Base-by-base conservation (phyloP, 2,329 filamentous ascomycete species). In the Monosporascus ibericus region DNA sequence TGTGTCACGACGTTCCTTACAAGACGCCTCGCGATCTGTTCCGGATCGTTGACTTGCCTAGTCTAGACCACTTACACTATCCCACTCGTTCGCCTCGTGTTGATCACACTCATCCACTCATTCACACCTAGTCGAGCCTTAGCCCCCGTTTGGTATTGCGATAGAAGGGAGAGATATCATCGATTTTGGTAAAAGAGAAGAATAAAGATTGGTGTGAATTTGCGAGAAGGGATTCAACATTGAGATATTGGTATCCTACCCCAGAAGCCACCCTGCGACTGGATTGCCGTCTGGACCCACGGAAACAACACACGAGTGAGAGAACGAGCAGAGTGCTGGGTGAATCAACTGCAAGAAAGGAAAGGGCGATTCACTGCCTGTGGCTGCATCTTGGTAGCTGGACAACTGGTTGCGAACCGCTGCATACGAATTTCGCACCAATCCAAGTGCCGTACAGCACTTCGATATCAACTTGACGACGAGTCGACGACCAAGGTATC, bases 101-200 rank as follows among this genome's bases (percentile, higher is more conserved):
- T 65, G 63, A 65, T 63, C 65, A 60, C 65, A 64, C 61, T 64
- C 60, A 51, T 60, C 64, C 40, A 20, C 24, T 55, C 54, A 48
- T 54, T 52, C 52, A 1, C 5, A 30, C 22, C 22, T 25, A 14
- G 25, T 24, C 3, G 42, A 46, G 42, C 17, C 7, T 18, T 27
- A 51, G 53, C 55, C 58, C 55, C 48, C 50, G 42, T 54, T 55
- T 57, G 48, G 53, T 48, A 58, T 51, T 34, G 30, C 9, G 11
- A 5, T 14, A 34, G 9, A 11, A 14, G 9, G 30, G 9, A 34
- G 30, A 34, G 30, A 34, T 14, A 34, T 14, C 30, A 34, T 14
- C 9, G 30, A 14, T 34, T 14, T 14, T 14, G 11, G 30, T 14
- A 5, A 30, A 34, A 34, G 30, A 34, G 30, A 34, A 34, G 30